Evolutionary conservation across 192 early-diverging fungal genomes (phyloP).

Genomic region (Geosiphon pyriformis): DNA sequence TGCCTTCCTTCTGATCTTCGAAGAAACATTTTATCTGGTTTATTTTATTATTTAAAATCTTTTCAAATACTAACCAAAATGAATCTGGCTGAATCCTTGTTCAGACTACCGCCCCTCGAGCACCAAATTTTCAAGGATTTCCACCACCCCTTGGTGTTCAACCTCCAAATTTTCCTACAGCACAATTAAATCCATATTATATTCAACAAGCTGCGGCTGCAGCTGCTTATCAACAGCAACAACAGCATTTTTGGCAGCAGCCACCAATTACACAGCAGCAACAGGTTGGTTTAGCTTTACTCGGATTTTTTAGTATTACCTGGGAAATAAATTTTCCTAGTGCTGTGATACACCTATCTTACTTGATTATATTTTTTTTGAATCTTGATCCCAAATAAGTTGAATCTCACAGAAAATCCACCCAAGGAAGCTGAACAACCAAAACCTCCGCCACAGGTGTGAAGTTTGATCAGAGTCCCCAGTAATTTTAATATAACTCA

Average conservation of each 20-base stretch:
- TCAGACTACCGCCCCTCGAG: conserved; percentile 43
- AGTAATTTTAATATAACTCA: neutral
- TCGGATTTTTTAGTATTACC: neutral
- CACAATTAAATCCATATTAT: conserved; percentile 21
- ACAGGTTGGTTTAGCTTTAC: conserved; percentile 22
- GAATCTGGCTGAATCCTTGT: neutral
- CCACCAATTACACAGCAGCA: conserved; percentile 22
- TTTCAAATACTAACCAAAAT: too few relatives aligned
- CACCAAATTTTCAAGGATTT: conserved; percentile 24
- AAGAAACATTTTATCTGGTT: neutral
- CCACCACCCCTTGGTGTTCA: conserved; percentile 19
- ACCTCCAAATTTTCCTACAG: conserved; percentile 23
- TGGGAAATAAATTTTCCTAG: neutral
- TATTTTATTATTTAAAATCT: too few relatives aligned
- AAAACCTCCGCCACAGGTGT: conserved; percentile 22
- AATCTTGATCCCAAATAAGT: too few relatives aligned
- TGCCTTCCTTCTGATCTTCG: conserved; percentile 44
- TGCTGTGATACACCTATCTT: too few relatives aligned
- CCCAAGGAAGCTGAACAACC: conserved; percentile 25
- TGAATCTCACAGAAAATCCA: conserved; percentile 14
- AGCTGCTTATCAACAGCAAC: conserved; percentile 27
- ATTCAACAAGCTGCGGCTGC: conserved; percentile 34
- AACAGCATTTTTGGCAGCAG: conserved; percentile 33
- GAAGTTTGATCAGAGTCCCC: neutral
- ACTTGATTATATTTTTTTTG: too few relatives aligned